Evolutionary conservation across 1,284 basidiomycete species (phyloP), one percentile per base, ranked within the genome.

Genomic region (Malassezia sympodialis): DNA sequence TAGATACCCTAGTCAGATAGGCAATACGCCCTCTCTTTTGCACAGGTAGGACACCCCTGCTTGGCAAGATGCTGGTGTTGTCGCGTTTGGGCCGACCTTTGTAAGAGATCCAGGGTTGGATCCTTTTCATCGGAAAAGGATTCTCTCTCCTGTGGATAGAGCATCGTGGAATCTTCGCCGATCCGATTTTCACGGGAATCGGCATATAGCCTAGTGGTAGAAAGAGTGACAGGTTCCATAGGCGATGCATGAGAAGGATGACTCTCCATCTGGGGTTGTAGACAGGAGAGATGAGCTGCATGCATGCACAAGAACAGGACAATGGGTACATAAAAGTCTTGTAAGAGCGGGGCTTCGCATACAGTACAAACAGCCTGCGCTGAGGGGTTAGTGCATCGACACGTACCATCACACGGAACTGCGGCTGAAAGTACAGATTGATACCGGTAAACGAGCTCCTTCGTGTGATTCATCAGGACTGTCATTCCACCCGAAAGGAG

Each of bases 261-360:
- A n/a, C 24, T 8, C 8, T 26, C n/a, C 23, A 8, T 10, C 21
- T 32, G 27, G 19, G 46, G 15, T 11, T 39, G 27, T 17, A 49
- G 15, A 17, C 71, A 73, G 12, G 59, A 52, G 0, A 69, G 35
- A 48, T 73, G 71, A 51, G 64, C 60, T 2, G 62, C 57, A 49
- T 73, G 69, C 24, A 61, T 58, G 50, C 71, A 73, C 12, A 73
- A 56, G 40, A 67, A 73, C 12, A 73, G 39, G 17, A 70, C 27
- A 10, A 48, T 57, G 5, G 45, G 43, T 10, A 30, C 41, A 12
- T 24, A 58, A 10, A 44, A 27, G 15, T 44, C 42, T 8, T 42
- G 45, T n/a, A 69, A 60, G 11, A 72, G 32, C 11, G 56, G 42
- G 7, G 43, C 31, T 11, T 35, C 44, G 53, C 71, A 72, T 14